Percentiles rank a stretch among this genome's conserved stretches.
phyloP scores from a whole-genome alignment of 2,329 filamentous ascomycete species.

The Fusarium zealandicum region DNA sequence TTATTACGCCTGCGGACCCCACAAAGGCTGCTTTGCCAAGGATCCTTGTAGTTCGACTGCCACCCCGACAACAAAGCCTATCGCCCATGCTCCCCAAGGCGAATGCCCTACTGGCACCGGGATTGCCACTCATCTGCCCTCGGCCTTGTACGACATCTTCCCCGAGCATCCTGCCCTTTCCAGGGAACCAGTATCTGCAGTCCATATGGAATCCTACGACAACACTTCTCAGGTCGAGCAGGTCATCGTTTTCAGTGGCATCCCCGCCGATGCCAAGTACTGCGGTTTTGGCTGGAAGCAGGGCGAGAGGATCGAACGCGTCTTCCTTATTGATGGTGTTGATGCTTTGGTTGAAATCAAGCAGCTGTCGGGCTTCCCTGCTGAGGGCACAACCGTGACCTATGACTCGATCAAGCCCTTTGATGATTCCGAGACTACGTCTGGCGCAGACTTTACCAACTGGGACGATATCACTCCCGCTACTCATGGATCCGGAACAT shows the following conservation, averaged over 20 bases:
- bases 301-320: constrained; percentile 47
- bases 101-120: not conserved
- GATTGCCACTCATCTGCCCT: not conserved
- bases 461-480: constrained; percentile 36
- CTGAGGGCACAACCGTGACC: constrained; percentile 22
- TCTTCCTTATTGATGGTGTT: constrained; percentile 45
- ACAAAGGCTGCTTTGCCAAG: no score
- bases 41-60: not conserved
- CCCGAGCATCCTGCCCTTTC: constrained; percentile 23
- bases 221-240: constrained; percentile 42
- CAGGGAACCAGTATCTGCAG: constrained; percentile 16
- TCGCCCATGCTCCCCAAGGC: not conserved
- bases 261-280: constrained; percentile 39
- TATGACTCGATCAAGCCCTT: constrained; percentile 37
- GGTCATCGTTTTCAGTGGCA: constrained; percentile 43
- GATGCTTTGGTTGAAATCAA: constrained; percentile 35
- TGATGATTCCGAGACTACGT: constrained; percentile 19
- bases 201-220: constrained; percentile 36
- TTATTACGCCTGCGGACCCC: no score
- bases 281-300: constrained; percentile 45
- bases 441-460: constrained; percentile 41
- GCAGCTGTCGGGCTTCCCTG: constrained; percentile 40
- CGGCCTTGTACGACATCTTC: constrained; percentile 24
- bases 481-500: constrained; percentile 30
- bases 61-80: not conserved